Evolutionary conservation across 495 filamentous ascomycete species (phyloP), one percentile per base, ranked within the genome.

Genomic region (Xylaria telfairii): DNA sequence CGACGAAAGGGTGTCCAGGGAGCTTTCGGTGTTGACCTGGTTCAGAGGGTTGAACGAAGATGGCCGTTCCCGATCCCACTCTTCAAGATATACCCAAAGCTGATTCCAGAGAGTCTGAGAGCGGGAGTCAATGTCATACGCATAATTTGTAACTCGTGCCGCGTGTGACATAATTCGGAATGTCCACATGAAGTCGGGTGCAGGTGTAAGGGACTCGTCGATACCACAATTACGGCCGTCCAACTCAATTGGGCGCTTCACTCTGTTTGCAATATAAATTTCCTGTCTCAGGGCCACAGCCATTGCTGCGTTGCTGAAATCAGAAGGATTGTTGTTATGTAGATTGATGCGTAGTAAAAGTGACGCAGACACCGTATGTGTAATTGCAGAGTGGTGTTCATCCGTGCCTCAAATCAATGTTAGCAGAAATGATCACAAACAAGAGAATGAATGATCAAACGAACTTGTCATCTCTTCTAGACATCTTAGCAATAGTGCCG

Each of bases 81-180:
- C 51, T 17, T 54, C 51, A 30, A 54, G 51, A 54, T 54, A 54
- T 9, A 3, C 26, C 51, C 51, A 54, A 30, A 54, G 51, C 17
- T 54, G 51, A 30, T 54, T 26, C 51, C 51, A 54, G 26, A 54
- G 24, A 7, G 12, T 54, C 26, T 17, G 51, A 7, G 51, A 54
- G 13, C 26, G 51, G 17, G 26, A 54, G 51, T 54, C 51, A 54
- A 54, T 54, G 17, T 26, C 26, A 17, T 54, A 54, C 13, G 51
- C 51, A 54, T 54, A 54, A 26, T 54, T 54, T 28, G 51, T 54
- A 6, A 54, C 51, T 54, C 51, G 51, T 17, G 51, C 51, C 7
- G 51, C 51, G 26, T 54, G 51, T 12, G 51, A 54, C 51, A 54
- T 54, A 28, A 54, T 54, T 28, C 51, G 51, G 17, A 54, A 54